phyloP scores from a whole-genome alignment of 176 grass and related monocot genomes.

The Carex littledalei region DNA sequence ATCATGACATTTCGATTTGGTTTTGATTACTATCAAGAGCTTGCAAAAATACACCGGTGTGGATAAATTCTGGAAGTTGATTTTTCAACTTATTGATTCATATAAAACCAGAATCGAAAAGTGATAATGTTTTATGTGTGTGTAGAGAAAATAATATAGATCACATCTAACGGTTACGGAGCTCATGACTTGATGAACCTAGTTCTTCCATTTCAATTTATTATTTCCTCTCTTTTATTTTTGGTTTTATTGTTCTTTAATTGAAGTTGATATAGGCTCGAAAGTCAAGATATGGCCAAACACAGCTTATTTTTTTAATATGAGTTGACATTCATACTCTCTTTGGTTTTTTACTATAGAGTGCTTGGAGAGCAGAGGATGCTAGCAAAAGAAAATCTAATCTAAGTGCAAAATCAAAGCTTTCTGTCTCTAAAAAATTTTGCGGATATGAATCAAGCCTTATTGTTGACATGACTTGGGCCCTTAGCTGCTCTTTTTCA shows the following conservation, averaged over 20 bases:
- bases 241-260: neutral
- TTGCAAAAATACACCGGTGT: too few relatives aligned
- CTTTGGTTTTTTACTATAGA: slow-evolving; percentile 31
- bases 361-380: slow-evolving; percentile 37
- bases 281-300: neutral
- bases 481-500: slow-evolving; percentile 50
- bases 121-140: too few relatives aligned
- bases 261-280: neutral
- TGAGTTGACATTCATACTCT: neutral
- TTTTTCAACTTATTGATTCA: too few relatives aligned
- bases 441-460: slow-evolving; percentile 36
- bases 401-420: slow-evolving; percentile 31
- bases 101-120: too few relatives aligned
- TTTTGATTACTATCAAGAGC: too few relatives aligned
- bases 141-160: too few relatives aligned
- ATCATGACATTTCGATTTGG: too few relatives aligned
- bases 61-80: too few relatives aligned
- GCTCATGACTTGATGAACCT: neutral
- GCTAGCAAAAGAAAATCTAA: slow-evolving; percentile 31
- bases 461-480: slow-evolving; percentile 35
- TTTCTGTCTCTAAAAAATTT: slow-evolving; percentile 25
- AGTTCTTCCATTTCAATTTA: neutral
- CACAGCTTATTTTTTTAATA: too few relatives aligned
- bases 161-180: too few relatives aligned
- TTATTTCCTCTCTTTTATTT: neutral